Evolutionary conservation across 139 green algal genomes (phyloP).

Genomic region (Deuterostichococcus epilithicus): DNA sequence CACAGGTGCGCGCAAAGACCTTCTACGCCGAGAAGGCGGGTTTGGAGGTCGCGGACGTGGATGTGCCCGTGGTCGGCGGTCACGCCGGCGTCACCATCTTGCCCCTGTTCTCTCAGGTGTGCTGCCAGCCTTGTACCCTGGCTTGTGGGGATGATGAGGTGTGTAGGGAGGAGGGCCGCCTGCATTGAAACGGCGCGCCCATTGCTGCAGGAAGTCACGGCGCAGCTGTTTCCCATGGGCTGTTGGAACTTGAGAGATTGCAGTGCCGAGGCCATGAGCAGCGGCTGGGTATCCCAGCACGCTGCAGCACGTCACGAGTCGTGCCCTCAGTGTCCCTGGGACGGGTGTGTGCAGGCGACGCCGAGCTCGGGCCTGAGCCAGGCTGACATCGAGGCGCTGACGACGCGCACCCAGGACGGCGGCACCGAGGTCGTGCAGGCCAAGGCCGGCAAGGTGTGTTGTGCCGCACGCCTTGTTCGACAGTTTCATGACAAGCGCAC

Average conservation of each 20-base stretch:
- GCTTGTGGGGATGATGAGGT: not conserved
- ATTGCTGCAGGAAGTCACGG: too few relatives aligned
- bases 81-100: constrained; percentile 98
- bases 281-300: too few relatives aligned
- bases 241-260: too few relatives aligned
- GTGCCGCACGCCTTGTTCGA: not conserved
- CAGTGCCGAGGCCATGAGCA: too few relatives aligned
- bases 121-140: constrained; percentile 11
- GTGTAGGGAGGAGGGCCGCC: too few relatives aligned
- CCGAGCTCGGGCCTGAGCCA: constrained; percentile 33
- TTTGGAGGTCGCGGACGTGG: constrained; percentile 77
- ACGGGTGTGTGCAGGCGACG: constrained; percentile 15
- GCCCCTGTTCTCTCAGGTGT: constrained; percentile 93
- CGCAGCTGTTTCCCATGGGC: too few relatives aligned
- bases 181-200: too few relatives aligned
- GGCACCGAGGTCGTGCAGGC: constrained; percentile 96
- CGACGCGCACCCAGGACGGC: constrained; percentile 97
- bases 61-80: constrained; percentile 95
- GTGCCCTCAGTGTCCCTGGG: too few relatives aligned
- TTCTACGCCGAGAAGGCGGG: constrained; percentile 94
- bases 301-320: not conserved
- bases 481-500: not conserved
- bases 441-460: constrained; percentile 77
- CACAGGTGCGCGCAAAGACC: constrained; percentile 78
- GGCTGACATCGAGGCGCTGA: constrained; percentile 88